Conservation (phyloP, 2,329 filamentous ascomycete species). For the Penicillium paneum region DNA sequence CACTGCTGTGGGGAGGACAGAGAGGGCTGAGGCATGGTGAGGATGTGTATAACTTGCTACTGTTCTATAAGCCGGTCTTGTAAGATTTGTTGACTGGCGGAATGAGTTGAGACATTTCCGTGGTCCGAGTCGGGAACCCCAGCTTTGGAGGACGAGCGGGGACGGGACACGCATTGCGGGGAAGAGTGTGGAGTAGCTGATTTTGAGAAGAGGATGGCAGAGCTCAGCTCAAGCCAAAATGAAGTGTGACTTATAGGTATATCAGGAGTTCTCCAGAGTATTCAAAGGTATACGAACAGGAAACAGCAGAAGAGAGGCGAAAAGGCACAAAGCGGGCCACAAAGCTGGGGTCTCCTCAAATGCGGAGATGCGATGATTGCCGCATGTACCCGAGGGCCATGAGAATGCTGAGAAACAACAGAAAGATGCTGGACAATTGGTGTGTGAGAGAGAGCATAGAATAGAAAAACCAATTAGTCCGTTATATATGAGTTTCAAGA, state of each 20-base stretch:
- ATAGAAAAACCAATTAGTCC: neutral
- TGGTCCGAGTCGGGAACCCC: slow-evolving; percentile 29
- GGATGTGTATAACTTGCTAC: slow-evolving; percentile 76
- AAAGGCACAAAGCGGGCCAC: neutral
- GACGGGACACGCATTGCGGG: slow-evolving; percentile 40
- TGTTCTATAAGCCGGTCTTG: slow-evolving; percentile 31
- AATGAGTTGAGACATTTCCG: slow-evolving; percentile 8
- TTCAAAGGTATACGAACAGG: neutral
- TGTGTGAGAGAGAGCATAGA: neutral
- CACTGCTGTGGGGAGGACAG: slow-evolving; percentile 70
- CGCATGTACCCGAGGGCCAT: slow-evolving; percentile 43
- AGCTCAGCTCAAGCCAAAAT: neutral
- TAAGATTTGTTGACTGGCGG: neutral
- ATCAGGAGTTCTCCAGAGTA: neutral
- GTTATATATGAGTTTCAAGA: neutral
- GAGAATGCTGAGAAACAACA: neutral
- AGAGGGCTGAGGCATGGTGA: slow-evolving; percentile 79
- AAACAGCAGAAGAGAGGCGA: slow-evolving; percentile 4
- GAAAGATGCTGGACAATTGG: neutral
- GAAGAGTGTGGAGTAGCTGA: slow-evolving; percentile 12
- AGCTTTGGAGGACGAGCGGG: slow-evolving; percentile 39
- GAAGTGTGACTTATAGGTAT: neutral
- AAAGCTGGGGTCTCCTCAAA: slow-evolving; percentile 21
- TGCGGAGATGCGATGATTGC: slow-evolving; percentile 45
- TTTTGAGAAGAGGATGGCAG: neutral